Base-by-base conservation (phyloP, 1,139 yeast genomes). In the Scheffersomyces quercinus region DNA sequence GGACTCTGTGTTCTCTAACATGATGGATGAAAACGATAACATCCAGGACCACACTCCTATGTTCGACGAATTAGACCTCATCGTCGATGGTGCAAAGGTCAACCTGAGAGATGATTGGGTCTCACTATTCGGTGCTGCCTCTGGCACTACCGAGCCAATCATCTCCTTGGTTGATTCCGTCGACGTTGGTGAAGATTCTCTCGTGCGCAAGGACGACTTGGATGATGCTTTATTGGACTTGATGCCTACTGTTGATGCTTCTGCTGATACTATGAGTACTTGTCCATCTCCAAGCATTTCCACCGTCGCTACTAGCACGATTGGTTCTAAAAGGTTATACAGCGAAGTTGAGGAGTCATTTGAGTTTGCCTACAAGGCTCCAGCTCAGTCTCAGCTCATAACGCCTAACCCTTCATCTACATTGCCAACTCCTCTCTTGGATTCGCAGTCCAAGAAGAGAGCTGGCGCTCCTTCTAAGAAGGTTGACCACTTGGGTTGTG, bases 401-500 rank as follows among this genome's bases (percentile, higher is more conserved):
- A 68, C 74, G 36, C 74, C 74, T 33, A 62, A 56, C 48, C 60
- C 70, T 29, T 59, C 69, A 15, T 59, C 72, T n/a, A 53, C 67
- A 29, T 56, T 65, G 44, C 62, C 71, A 5, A 67, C 71, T 35
- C 75, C 72, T 28, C 53, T 50, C 39, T 53, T 52, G 43, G 56
- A 49, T 39, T 42, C 38, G 14, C 37, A 35, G 13, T 28, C 15
- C 4, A 31, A n/a, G 11, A 31, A 20, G 10, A 31, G 24, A 8
- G 3, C 35, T 10, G 47, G 48, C 33, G 36, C 38, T 13, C 20
- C 47, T 16, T 37, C 52, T 10, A 52, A 48, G 41, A 52, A 73
- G 51, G 67, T 70, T 45, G 89, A 84, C 59, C 81, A 77, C 50
- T 69, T 83, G 47, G 90, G 90, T 37, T 77, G 82, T 52, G 79